These are phyloP conservation scores for Berkeleyomyces basicola DNA, from an alignment of 2,329 filamentous ascomycete species.

Conservation along the genomic window DNA sequence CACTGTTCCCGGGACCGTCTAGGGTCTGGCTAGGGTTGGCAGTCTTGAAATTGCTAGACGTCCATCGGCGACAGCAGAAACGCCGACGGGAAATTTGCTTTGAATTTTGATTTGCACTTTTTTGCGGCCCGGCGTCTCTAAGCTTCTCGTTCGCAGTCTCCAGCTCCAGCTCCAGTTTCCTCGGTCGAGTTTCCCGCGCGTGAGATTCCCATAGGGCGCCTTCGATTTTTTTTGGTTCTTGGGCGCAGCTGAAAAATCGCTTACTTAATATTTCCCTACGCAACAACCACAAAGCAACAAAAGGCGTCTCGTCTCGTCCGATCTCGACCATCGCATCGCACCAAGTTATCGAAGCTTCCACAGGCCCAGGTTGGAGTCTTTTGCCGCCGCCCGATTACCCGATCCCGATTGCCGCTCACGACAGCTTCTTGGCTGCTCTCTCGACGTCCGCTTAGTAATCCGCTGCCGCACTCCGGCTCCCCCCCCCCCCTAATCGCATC, in stretches of 20 bases:
- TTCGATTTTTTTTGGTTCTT: background rate
- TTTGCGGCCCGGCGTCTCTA: background rate
- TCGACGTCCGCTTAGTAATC: too few species aligned
- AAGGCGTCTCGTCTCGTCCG: background rate
- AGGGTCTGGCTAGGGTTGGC: background rate
- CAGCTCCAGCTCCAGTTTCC: too few species aligned
- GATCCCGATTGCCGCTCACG: too few species aligned
- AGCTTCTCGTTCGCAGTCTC: background rate
- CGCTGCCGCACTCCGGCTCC: too few species aligned
- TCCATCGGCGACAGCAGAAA: background rate
- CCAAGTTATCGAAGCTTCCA: too few species aligned
- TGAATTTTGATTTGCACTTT: background rate
- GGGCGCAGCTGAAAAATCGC: background rate
- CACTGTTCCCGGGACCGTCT: background rate
- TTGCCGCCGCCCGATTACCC: too few species aligned
- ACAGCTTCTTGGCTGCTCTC: too few species aligned
- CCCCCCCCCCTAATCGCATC: background rate
- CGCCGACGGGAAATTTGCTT: background rate
- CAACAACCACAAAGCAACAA: background rate
- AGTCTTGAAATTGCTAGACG: background rate
- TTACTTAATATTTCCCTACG: background rate
- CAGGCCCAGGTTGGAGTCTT: too few species aligned
- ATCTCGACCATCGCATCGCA: too few species aligned
- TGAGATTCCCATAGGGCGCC: too few species aligned
- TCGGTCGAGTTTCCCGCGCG: too few species aligned